These are phyloP conservation scores for Blepharisma japonicum DNA, from an alignment of 73 alveolate species.

Conservation along the genomic window DNA sequence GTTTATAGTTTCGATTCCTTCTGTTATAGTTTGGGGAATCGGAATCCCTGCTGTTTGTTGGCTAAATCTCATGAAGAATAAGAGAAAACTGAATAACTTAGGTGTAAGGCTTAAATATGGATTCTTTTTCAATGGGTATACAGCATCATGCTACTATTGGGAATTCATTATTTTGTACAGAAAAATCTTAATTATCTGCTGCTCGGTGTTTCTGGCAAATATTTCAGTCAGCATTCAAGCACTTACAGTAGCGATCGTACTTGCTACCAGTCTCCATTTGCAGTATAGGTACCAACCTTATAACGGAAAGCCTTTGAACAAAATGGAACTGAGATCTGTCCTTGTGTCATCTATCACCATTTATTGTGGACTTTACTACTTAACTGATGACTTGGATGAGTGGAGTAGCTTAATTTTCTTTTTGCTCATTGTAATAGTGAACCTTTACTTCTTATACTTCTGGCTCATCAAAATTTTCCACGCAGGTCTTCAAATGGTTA, in stretches of 20 bases:
- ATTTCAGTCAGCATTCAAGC: slow-evolving; percentile 55
- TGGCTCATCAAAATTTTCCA: too few species aligned
- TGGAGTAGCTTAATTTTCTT: too few species aligned
- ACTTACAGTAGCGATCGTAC: slow-evolving; percentile 38
- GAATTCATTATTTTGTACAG: slow-evolving; percentile 49
- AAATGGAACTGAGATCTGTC: slow-evolving; percentile 35
- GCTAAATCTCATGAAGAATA: slow-evolving; percentile 14
- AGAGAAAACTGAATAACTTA: neutral
- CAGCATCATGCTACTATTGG: slow-evolving; percentile 34
- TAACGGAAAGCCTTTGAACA: slow-evolving; percentile 32
- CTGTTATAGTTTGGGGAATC: slow-evolving; percentile 35
- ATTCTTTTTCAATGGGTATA: slow-evolving; percentile 41
- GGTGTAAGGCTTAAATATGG: slow-evolving; percentile 31
- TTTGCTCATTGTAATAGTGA: too few species aligned
- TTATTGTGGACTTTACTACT: slow-evolving; percentile 49
- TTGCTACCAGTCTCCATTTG: slow-evolving; percentile 21
- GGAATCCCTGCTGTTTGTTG: slow-evolving; percentile 38
- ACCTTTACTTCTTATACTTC: too few species aligned
- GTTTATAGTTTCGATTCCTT: slow-evolving; percentile 50
- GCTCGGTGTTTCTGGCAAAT: slow-evolving; percentile 33
- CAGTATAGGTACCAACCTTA: slow-evolving; percentile 34
- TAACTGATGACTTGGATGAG: slow-evolving; percentile 38
- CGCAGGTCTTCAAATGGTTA: too few species aligned
- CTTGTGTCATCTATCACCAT: slow-evolving; percentile 32
- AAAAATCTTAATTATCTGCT: slow-evolving; percentile 39